A percentile compares a stretch with the other conserved stretches of the same genome.
phyloP scores from a whole-genome alignment of 306 rosid genomes.

The Dalbergia cultrata region DNA sequence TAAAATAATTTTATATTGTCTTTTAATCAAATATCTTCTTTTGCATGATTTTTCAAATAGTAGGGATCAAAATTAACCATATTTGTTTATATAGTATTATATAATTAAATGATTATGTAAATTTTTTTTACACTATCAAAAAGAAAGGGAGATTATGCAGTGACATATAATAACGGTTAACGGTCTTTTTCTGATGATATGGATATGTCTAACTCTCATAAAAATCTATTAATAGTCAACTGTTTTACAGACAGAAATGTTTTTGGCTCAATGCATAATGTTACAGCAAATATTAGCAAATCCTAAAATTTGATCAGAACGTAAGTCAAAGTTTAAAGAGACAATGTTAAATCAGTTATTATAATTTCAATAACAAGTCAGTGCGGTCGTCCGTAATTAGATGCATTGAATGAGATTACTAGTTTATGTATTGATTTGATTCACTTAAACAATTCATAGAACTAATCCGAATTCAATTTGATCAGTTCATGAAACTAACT shows the following conservation, averaged over 20 bases:
- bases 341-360: not conserved
- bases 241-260: not conserved
- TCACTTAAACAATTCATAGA: not conserved
- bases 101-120: too few species aligned
- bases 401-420: too few species aligned
- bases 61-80: too few species aligned
- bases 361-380: too few species aligned
- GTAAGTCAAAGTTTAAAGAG: not conserved
- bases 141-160: too few species aligned
- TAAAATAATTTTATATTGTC: too few species aligned
- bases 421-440: not conserved
- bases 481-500: too few species aligned
- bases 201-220: not conserved
- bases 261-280: not conserved
- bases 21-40: too few species aligned
- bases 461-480: not conserved
- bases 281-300: not conserved
- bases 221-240: not conserved
- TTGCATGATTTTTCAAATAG: too few species aligned
- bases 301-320: not conserved
- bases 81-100: too few species aligned
- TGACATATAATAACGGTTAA: not conserved
- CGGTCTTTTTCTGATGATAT: not conserved
- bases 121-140: too few species aligned
- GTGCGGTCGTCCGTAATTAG: too few species aligned